Evolutionary conservation across 1,139 yeast species (phyloP), one percentile per base, ranked within the genome.

Genomic region (Yarrowia galli): DNA sequence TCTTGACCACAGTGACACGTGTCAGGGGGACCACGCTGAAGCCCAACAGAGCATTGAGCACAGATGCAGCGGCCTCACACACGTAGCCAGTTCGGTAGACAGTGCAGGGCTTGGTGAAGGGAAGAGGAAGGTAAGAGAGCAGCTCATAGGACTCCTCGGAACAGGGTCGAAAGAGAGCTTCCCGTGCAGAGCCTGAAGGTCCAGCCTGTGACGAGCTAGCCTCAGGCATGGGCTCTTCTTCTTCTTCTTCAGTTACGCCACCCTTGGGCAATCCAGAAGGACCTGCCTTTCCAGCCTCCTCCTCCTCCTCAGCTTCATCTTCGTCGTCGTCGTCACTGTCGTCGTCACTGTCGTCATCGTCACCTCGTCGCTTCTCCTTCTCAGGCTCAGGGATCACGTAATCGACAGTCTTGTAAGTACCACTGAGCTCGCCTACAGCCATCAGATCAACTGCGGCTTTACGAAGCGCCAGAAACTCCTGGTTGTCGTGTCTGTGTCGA

Each of bases 21-120:
- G 64, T 58, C 16, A 58, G 51, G 13, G 64, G 64, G 7, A 58
- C 64, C 35, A 58, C 64, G 8, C 43, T 32, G 51, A 58, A 58
- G 38, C 64, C 64, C 32, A 58, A 12, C 9, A 58, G 64, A 6
- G 64, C 49, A 20, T 58, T 58, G 51, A 58, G 51, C 23, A 58
- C 64, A 42, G 48, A 38, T n/a, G 64, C 64, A 43, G 51, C 64
- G 2, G 64, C 51, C 32, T 58, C 64, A 20, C 51, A 42, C 16
- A 58, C 51, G 18, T 58, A 58, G 2, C 64, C 64, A 5, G 64
- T 58, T 43, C 64, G 40, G 32, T 58, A 58, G 7, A 58, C 64
- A 5, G 64, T 58, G 9, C 51, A 42, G 42, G 64, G 64, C 13
- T 43, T 58, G 49, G 64, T 43, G 51, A 58, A 58, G 9, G 64